Evolutionary conservation across 768 basidiomycete species (phyloP), one percentile per base, ranked within the genome.

Genomic region (Naganishia vishniacii): DNA sequence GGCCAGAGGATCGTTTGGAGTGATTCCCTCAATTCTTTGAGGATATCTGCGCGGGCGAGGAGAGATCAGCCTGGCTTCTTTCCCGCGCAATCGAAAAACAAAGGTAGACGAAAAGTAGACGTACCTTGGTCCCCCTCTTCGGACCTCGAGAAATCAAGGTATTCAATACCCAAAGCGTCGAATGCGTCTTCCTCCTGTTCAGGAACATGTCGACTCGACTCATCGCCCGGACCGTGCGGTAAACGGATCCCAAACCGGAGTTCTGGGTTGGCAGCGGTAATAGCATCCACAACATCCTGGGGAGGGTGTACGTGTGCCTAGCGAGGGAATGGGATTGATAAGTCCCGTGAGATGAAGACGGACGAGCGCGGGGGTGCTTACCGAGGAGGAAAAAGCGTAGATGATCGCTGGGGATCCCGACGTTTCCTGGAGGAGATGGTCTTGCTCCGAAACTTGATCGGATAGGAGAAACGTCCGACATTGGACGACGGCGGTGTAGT

Each of bases 1-100:
- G 74, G 72, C 74, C 74, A 75, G 41, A 73, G 61, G 58, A 73
- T 71, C 28, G 74, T 73, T 59, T 68, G 66, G 3, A 75, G 59
- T n/a, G 74, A 73, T 46, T 73, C 69, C 16, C 71, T 59, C 8
- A 73, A 62, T 45, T 56, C 62, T 25, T 28, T 4, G 13, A 65
- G n/a, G n/a, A 65, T 12, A 62, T 32, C 45, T 46, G 29, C 26
- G 18, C 15, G 11, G 25, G 34, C 34, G 29, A 13, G 3, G 28
- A 20, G 16, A 31, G 16, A 3, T 34, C 48, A 29, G 25, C 18
- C n/a, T n/a, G n/a, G 11, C 3, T 13, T 26, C 29, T 48, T 15
- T 18, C 23, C 5, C 20, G 6, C 11, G 28, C 16, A 29, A 25
- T 9, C 3, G 48, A 8, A 13, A 15, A 12, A 26, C 20, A 8